phyloP scores from a whole-genome alignment of 2,329 filamentous ascomycete species.

The Apiospora phragmitis region DNA sequence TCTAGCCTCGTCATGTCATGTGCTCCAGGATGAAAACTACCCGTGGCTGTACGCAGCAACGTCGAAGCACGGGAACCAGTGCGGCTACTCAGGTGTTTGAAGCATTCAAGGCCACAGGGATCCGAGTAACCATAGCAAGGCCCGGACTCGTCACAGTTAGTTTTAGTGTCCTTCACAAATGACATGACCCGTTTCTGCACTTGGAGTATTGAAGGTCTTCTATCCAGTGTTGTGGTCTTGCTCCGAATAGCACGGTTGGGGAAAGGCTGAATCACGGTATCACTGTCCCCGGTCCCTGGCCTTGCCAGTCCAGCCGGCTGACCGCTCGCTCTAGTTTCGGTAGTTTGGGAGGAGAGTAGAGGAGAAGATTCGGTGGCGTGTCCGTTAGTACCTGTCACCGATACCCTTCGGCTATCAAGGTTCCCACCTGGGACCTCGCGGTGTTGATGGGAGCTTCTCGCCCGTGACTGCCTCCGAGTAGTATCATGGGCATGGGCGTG shows the following conservation, averaged over 20 bases:
- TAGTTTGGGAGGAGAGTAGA: conserved; percentile 37
- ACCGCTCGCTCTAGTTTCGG: conserved; percentile 24
- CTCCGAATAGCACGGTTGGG: conserved; percentile 19
- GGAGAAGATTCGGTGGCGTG: conserved; percentile 48
- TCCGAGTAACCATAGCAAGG: conserved; percentile 66
- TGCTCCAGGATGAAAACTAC: conserved; percentile 29
- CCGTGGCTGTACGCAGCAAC: conserved; percentile 44
- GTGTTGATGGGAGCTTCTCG: conserved; percentile 24
- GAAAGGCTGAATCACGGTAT: conserved; percentile 19
- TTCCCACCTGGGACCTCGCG: conserved; percentile 17
- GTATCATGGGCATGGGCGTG: conserved; percentile 26
- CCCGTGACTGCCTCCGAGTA: conserved; percentile 22
- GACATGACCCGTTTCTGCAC: conserved; percentile 60
- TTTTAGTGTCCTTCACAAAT: conserved; percentile 65
- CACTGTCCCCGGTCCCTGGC: conserved; percentile 25
- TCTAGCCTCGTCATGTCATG: conserved; percentile 12
- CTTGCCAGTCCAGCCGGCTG: conserved; percentile 27
- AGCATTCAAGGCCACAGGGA: conserved; percentile 66
- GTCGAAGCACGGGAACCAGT: conserved; percentile 36
- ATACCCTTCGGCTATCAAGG: conserved; percentile 15
- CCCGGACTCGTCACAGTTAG: conserved; percentile 60
- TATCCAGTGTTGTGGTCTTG: conserved; percentile 33
- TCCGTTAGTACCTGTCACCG: conserved; percentile 19
- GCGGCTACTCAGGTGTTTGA: conserved; percentile 54
- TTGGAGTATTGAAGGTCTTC: conserved; percentile 55